Conservation (phyloP, 768 basidiomycete genomes). For the Coprinopsis sp. region DNA sequence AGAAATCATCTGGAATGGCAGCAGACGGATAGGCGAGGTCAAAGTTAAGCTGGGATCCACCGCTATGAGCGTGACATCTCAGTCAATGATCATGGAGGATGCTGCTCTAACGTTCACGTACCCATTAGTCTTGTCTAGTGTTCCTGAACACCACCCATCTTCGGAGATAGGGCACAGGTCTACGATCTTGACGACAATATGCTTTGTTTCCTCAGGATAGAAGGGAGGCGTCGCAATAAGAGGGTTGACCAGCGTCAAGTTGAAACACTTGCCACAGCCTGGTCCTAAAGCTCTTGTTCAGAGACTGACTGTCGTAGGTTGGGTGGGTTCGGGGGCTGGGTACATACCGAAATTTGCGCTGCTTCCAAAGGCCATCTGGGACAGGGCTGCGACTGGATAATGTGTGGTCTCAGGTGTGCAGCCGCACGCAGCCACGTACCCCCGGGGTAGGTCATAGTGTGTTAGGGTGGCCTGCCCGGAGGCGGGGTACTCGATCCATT, state of each 20-base stretch:
- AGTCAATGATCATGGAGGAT: neutral
- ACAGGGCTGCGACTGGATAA: constrained; percentile 78
- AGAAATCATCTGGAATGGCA: constrained; percentile 67
- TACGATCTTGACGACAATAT: constrained; percentile 71
- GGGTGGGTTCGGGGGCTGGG: too few relatives aligned
- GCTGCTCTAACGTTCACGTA: constrained; percentile 31
- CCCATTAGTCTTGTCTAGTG: constrained; percentile 55
- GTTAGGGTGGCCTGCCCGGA: constrained; percentile 71
- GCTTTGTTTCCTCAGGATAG: constrained; percentile 54
- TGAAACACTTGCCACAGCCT: constrained; percentile 75
- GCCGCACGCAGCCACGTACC: constrained; percentile 70
- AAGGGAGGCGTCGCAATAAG: constrained; percentile 65
- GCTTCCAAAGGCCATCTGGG: constrained; percentile 76
- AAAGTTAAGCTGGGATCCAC: constrained; percentile 70
- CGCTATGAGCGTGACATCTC: constrained; percentile 33
- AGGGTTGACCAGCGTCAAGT: constrained; percentile 67
- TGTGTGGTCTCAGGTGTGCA: constrained; percentile 63
- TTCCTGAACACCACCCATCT: constrained; percentile 70
- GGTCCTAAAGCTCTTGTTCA: too few relatives aligned
- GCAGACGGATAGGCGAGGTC: constrained; percentile 75
- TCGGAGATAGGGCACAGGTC: constrained; percentile 69
- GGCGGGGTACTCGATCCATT: constrained; percentile 63
- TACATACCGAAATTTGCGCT: constrained; percentile 54
- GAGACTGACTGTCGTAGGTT: too few relatives aligned
- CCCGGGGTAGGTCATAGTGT: constrained; percentile 57